phyloP scores from a whole-genome alignment of 2,329 filamentous ascomycete species.

The Penicillium psychrosexuale region DNA sequence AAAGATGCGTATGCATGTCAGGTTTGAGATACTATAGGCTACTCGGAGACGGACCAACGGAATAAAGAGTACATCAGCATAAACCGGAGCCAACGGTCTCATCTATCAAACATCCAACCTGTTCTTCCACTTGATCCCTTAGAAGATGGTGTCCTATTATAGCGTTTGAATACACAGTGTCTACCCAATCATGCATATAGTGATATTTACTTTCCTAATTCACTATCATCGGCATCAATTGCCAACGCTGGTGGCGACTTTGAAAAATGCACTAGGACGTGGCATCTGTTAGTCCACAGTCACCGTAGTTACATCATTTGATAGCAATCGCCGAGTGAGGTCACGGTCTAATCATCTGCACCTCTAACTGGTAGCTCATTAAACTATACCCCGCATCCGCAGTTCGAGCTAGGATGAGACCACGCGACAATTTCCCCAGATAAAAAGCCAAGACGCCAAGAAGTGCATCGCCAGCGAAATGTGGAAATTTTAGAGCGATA shows the following conservation, averaged over 20 bases:
- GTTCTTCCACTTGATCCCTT: neutral
- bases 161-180: neutral
- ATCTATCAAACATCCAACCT: neutral
- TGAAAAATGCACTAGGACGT: neutral
- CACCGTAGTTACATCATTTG: neutral
- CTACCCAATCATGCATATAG: neutral
- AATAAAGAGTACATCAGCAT: too few relatives aligned
- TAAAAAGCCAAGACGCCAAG: slow-evolving; percentile 23
- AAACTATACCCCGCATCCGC: slow-evolving; percentile 24
- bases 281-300: neutral
- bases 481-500: slow-evolving; percentile 1
- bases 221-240: neutral
- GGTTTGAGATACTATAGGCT: too few relatives aligned
- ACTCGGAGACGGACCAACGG: too few relatives aligned
- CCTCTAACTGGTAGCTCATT: neutral
- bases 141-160: neutral
- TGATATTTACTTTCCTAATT: neutral
- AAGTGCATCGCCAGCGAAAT: neutral
- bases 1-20: too few relatives aligned
- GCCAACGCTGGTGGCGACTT: neutral
- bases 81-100: too few relatives aligned
- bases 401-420: slow-evolving; percentile 3
- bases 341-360: neutral
- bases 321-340: neutral
- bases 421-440: slow-evolving; percentile 28